phyloP scores from a whole-genome alignment of 768 basidiomycete species.

The Suillus ampliporus region DNA sequence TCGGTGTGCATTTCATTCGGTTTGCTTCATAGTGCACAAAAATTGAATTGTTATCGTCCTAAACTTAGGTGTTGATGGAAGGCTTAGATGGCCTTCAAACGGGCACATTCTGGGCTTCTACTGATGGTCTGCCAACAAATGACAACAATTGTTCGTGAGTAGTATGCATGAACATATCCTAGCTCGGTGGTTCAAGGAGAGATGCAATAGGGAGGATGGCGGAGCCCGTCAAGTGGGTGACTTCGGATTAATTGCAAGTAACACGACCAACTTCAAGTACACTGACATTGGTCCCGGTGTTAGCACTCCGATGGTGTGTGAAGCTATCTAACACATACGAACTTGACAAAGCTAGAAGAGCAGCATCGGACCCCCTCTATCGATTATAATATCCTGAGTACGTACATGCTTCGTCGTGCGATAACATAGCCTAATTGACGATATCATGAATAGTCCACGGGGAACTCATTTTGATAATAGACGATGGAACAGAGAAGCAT shows the following conservation, averaged over 20 bases:
- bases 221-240: conserved; percentile 48
- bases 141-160: conserved; percentile 57
- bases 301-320: conserved; percentile 52
- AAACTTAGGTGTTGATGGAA: conserved; percentile 2
- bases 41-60: background rate
- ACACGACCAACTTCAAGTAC: conserved; percentile 53
- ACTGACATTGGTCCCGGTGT: conserved; percentile 62
- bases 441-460: conserved; percentile 49
- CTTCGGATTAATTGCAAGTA: conserved; percentile 46
- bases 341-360: background rate
- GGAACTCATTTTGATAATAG: conserved; percentile 58
- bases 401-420: conserved; percentile 20
- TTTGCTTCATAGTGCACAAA: conserved; percentile 13
- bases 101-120: conserved; percentile 55
- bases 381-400: conserved; percentile 66
- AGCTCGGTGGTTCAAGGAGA: background rate
- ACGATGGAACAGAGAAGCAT: conserved; percentile 58
- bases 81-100: conserved; percentile 12
- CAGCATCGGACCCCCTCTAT: conserved; percentile 54
- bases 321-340: background rate
- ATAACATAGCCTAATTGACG: background rate
- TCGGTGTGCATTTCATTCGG: conserved; percentile 37
- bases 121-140: conserved; percentile 52
- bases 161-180: background rate
- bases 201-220: conserved; percentile 53